Base-by-base conservation (phyloP, 192 early-diverging fungal genomes). In the Coemansia sp. region DNA sequence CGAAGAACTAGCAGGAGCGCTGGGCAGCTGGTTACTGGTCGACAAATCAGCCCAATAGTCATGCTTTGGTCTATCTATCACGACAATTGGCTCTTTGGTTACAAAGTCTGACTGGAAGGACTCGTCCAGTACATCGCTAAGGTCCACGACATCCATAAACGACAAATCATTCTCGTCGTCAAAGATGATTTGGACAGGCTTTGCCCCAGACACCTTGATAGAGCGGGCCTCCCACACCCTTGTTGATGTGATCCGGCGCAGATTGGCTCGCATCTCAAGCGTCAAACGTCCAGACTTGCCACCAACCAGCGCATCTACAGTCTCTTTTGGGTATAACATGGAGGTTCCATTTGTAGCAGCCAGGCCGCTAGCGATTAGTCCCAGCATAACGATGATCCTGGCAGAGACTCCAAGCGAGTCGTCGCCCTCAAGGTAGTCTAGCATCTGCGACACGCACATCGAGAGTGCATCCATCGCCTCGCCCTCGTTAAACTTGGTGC, bases 381-480 rank as follows among this genome's bases (percentile, higher is more conserved):
- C 76, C 46, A 79, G 66, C 25, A 65, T 73, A 10, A 65, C 62
- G 35, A 79, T 61, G 36, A 79, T 79, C 6, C 58, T 61, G 0
- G 42, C 56, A 4, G 61, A 66, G 1, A 74, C 71, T 2, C 62
- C 59, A 2, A 74, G 65, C 62, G 59, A 23, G 52, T 79, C 76
- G 0, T 45, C 41, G 53, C 68, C 49, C 19, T 56, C 57, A 3
- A 79, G 58, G 29, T 79, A 79, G 41, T 50, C 68, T 2, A 79
- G 56, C 76, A 79, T 79, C 65, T 74, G 71, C 19, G 76, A 65
- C 17, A 79, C 63, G 29, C 76, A 79, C 10, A 52, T 68, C 0
- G 76, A 79, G 3, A 79, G 68, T 20, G 65, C 60, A 48, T 74
- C 68, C 54, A 79, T 67, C 17, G 76, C 64, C 54, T 79, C 71